phyloP scores from a whole-genome alignment of 2,329 filamentous ascomycete species.

The Chaetoscypha palmicola region DNA sequence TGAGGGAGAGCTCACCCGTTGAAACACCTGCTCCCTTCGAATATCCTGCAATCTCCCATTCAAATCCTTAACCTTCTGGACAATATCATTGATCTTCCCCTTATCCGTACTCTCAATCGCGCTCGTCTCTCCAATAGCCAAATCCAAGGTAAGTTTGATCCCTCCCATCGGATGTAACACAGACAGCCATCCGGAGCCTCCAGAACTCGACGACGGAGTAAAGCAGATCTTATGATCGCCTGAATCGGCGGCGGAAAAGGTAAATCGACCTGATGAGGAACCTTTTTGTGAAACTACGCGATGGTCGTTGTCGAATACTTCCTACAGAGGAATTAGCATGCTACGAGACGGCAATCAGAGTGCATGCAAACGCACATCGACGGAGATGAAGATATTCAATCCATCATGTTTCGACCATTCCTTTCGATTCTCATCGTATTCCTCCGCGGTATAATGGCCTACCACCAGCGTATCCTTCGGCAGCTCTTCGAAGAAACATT shows the following conservation, averaged over 20 bases:
- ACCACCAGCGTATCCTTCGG: conserved; percentile 96
- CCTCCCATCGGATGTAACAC: conserved; percentile 59
- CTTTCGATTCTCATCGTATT: conserved; percentile 66
- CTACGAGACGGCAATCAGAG: conserved; percentile 3
- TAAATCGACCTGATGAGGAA: conserved; percentile 72
- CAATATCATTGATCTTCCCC: conserved; percentile 83
- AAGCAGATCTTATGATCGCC: conserved; percentile 97
- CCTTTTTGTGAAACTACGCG: conserved; percentile 87
- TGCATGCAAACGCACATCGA: conserved; percentile 58
- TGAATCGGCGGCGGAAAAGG: conserved; percentile 89
- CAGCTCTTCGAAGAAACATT: conserved; percentile 97
- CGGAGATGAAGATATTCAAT: conserved; percentile 80
- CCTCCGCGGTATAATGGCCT: conserved; percentile 81
- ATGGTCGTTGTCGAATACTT: conserved; percentile 96
- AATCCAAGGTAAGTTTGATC: conserved; percentile 77
- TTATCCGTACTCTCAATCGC: conserved; percentile 92
- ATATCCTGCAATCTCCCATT: conserved; percentile 85
- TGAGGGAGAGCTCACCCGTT: conserved; percentile 59
- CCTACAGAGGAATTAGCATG: conserved; percentile 39
- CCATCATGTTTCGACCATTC: conserved; percentile 67
- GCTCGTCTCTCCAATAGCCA: conserved; percentile 91
- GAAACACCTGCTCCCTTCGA: conserved; percentile 90
- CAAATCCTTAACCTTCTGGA: conserved; percentile 80
- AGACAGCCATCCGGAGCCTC: conserved; percentile 65
- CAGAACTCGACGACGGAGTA: conserved; percentile 68